phyloP scores from a whole-genome alignment of 1,284 basidiomycete genomes.

The Ustilago loliicola region DNA sequence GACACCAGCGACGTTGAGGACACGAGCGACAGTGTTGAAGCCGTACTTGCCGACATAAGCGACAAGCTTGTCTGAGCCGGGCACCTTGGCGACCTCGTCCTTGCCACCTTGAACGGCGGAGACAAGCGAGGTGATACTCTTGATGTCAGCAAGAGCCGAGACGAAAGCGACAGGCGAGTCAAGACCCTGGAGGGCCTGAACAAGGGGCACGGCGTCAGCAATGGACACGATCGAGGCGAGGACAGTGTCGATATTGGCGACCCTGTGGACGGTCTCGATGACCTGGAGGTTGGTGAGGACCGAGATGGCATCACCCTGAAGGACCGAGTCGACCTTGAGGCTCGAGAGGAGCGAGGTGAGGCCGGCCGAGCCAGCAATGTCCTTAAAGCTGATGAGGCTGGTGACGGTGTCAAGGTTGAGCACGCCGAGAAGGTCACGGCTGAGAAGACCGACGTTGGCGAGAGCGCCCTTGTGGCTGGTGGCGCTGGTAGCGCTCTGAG shows the following conservation, averaged over 20 bases:
- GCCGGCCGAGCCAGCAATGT: slow-evolving; percentile 10
- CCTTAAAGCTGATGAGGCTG: not conserved
- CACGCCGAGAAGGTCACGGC: not conserved
- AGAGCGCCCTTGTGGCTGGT: not conserved
- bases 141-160: slow-evolving; percentile 23
- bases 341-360: slow-evolving; percentile 13
- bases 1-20: slow-evolving; percentile 13
- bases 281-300: slow-evolving; percentile 20
- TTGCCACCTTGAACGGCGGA: slow-evolving; percentile 13
- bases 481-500: not conserved
- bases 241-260: slow-evolving; percentile 17
- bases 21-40: slow-evolving; percentile 5
- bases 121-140: slow-evolving; percentile 19
- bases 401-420: slow-evolving; percentile 7
- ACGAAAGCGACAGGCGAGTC: slow-evolving; percentile 23
- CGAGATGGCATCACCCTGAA: slow-evolving; percentile 16
- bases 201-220: slow-evolving; percentile 12
- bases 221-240: slow-evolving; percentile 16
- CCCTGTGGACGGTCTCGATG: slow-evolving; percentile 21
- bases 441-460: not conserved
- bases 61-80: slow-evolving; percentile 22
- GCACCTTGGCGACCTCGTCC: slow-evolving; percentile 19
- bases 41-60: slow-evolving; percentile 22
- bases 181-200: slow-evolving; percentile 19
- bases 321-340: slow-evolving; percentile 17